Base-by-base conservation (phyloP, 2,329 filamentous ascomycete genomes). In the Epichloe elymi region DNA sequence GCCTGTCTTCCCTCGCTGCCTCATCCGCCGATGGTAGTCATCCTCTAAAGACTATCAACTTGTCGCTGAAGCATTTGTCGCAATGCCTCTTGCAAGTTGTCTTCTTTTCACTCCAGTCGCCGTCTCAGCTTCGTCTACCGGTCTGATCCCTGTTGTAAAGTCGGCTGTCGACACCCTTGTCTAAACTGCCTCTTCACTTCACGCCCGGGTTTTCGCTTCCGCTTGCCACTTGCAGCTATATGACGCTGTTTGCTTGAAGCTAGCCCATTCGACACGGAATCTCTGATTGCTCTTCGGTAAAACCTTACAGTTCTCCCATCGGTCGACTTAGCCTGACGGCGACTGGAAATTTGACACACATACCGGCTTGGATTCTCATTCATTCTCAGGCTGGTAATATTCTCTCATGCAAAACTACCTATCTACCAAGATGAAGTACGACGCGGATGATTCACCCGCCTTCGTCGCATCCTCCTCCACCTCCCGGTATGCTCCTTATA, bases 101-200 rank as follows among this genome's bases (percentile, higher is more conserved):
- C 61, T 60, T 61, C 59, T 64, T 64, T 67, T 65, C 59, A 70
- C 69, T 71, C 74, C 78, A 82, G 79, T 82, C 78, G 78, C 74
- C 75, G 70, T 77, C 76, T 75, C 71, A 68, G 75, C 72, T 70
- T 72, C 69, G 77, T 79, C 74, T 64, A 72, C 76, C 76, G 75
- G 76, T 77, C 67, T 71, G 65, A 72, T 78, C 72, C 65, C 72
- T 70, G 65, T 72, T 76, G 72, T 73, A 74, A 72, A 71, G 64
- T 69, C 67, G 65, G 68, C 66, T 56, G 54, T 56, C 67, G 61
- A 61, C 63, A 63, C 63, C 51, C 54, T 65, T 61, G 65, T 71
- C 65, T 78, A 75, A 67, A 65, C 67, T 59, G 63, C 61, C 57
- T 57, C 63, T 64, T 62, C 58, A 66, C 63, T 59, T 54, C 52